phyloP scores from a whole-genome alignment of 805 yeast species.

The Ogataea henricii region DNA sequence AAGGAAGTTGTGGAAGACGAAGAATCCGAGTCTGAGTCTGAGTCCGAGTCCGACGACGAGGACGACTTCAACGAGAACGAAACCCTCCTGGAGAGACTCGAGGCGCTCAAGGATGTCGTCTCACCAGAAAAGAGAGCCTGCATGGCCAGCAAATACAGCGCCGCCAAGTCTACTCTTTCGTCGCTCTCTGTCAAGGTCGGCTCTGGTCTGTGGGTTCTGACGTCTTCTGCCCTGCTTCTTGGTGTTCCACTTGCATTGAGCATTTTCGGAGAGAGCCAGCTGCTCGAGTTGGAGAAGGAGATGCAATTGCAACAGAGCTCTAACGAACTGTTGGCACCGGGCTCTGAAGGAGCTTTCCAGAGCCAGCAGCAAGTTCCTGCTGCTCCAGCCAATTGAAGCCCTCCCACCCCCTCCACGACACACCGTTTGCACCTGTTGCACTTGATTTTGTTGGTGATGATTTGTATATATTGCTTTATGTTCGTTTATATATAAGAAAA shows the following conservation, averaged over 20 bases:
- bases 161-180: constrained; percentile 43
- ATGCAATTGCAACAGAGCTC: constrained; percentile 74
- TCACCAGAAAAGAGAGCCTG: constrained; percentile 81
- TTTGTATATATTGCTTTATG: constrained; percentile 4
- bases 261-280: constrained; percentile 88
- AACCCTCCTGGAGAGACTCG: constrained; percentile 81
- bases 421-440: too few relatives aligned
- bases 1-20: constrained; percentile 33
- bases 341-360: constrained; percentile 50
- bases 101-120: constrained; percentile 87
- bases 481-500: constrained; percentile 16
- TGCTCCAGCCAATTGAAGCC: constrained; percentile 11
- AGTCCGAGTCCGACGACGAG: constrained; percentile 59
- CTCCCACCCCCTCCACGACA: too few relatives aligned
- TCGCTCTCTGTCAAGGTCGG: constrained; percentile 64
- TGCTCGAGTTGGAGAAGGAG: constrained; percentile 91
- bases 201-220: constrained; percentile 76
- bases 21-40: constrained; percentile 40
- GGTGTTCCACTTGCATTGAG: constrained; percentile 94
- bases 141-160: constrained; percentile 32
- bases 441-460: not conserved
- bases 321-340: constrained; percentile 71
- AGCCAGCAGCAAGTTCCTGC: constrained; percentile 21
- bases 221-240: constrained; percentile 79
- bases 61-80: constrained; percentile 85